These are phyloP conservation scores for Hericium erinaceus DNA, from an alignment of 768 basidiomycete species.

Conservation along the genomic window DNA sequence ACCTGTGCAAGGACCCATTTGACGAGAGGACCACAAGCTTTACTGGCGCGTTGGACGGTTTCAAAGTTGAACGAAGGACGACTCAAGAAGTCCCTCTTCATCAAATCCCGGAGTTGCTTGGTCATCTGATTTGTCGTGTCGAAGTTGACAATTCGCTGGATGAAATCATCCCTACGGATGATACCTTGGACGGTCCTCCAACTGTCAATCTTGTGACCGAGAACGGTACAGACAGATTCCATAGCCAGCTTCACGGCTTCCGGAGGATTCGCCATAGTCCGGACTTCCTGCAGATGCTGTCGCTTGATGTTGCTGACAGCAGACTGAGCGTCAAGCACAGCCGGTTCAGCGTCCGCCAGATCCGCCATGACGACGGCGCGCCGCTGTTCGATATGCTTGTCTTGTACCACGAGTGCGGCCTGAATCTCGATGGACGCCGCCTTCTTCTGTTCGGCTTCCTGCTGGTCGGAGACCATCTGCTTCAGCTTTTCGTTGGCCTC, in stretches of 20 bases:
- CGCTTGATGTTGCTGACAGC: slow-evolving; percentile 97
- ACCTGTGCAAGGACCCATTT: slow-evolving; percentile 99
- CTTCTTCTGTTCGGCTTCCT: slow-evolving; percentile 98
- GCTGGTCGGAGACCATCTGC: slow-evolving; percentile 97
- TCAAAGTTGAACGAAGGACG: slow-evolving; percentile 92
- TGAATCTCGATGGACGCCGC: slow-evolving; percentile 94
- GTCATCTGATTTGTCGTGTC: slow-evolving; percentile 90
- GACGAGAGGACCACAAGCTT: slow-evolving; percentile 94
- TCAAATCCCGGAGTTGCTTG: slow-evolving; percentile 74
- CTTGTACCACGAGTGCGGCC: slow-evolving; percentile 86
- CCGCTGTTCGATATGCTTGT: slow-evolving; percentile 81
- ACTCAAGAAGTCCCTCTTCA: slow-evolving; percentile 90
- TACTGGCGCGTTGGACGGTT: slow-evolving; percentile 87
- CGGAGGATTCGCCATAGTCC: slow-evolving; percentile 96
- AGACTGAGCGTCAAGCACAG: slow-evolving; percentile 87
- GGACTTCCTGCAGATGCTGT: slow-evolving; percentile 93
- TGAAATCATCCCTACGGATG: slow-evolving; percentile 95
- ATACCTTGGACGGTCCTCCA: slow-evolving; percentile 95
- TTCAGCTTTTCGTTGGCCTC: slow-evolving; percentile 97
- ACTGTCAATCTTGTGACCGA: slow-evolving; percentile 94
- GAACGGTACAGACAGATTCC: slow-evolving; percentile 95
- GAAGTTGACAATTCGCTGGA: slow-evolving; percentile 90
- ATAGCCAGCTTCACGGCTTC: slow-evolving; percentile 96
- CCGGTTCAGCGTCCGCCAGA: slow-evolving; percentile 95
- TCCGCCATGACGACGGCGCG: slow-evolving; percentile 87